Evolutionary conservation across 2,329 filamentous ascomycete species (phyloP), one percentile per base, ranked within the genome.

Genomic region (Fusarium musae): DNA sequence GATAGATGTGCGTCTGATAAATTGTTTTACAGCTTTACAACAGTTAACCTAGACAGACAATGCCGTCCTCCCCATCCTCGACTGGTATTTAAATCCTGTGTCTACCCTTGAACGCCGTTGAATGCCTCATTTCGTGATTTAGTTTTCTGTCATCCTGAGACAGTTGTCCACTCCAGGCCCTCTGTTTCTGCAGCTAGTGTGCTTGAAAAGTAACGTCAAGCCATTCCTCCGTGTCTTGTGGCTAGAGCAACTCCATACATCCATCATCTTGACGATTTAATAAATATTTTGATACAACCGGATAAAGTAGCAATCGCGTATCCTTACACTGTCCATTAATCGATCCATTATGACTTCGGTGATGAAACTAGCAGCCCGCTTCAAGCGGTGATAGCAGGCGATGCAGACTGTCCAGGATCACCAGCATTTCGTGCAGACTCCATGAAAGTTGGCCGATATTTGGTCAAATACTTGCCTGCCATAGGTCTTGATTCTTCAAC

Each of bases 401-500:
- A 73, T 34, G 78, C 66, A 32, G 72, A 58, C 37, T 77, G 59
- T 23, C 66, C 69, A 10, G 74, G 40, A 19, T 75, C 75, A 37
- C 72, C 75, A 21, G 77, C 67, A 32, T 78, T 75, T 39, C 69
- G 76, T 40, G 78, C 79, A 40, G 78, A 75, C 62, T 83, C 82
- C 37, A 84, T 49, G 58, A 90, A 91, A 11, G 80, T 83, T 7
- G 89, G 89, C 21, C 90, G 85, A 83, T 87, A 92, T 79, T 89
- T 91, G 39, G 85, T 83, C 30, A 92, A 83, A 70, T 91, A 91
- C 73, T 91, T 92, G 6, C 84, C 86, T 8, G 90, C 90, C 81
- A 91, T 86, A 0, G 90, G 85, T 64, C 89, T 85, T 12, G 90
- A 87, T 75, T 92, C 90, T 78, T 92, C 90, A 72, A 89, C 88